Evolutionary conservation across 352 stramenopile species (phyloP), one percentile per base, ranked within the genome.

Genomic region (Pythium sp.): DNA sequence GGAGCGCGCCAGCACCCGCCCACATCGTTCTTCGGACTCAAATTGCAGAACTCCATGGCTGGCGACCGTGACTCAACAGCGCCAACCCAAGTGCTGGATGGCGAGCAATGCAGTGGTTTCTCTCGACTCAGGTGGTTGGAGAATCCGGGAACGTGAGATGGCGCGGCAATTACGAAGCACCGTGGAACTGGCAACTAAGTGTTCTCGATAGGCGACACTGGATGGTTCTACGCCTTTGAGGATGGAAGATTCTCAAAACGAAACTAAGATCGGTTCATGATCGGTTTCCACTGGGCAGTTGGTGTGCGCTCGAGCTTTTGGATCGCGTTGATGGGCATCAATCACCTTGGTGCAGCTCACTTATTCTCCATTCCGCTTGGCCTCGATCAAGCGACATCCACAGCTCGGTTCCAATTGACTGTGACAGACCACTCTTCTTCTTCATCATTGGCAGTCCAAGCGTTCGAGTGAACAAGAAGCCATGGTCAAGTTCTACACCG

Each of bases 361-460:
- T 65, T 26, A 65, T 65, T 65, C 59, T 5, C 30, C 41, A 65
- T 65, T 65, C 46, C 41, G 24, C 59, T 57, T 65, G 41, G 26
- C 46, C 59, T 46, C 58, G 14, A 30, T 38, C 58, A 65, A 57
- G 58, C 18, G 59, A 55, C 20, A 32, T 65, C 18, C 55, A 65
- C 38, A 59, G 54, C 41, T 47, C 43, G 57, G 59, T 26, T 46
- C 43, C 24, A 20, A 38, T 41, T 28, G 41, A 22, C 59, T 54
- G 24, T 56, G 36, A 43, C 38, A 26, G 12, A 46, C 26, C n/a
- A 20, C 59, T 43, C 49, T 57, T 20, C 43, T 15, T 26, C 54
- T 41, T 7, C 28, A 18, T 43, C 36, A 18, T 43, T 3, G 36
- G 36, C 36, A 43, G 36, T 18, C 9, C 26, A 59, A 41, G 8